Base-by-base conservation (phyloP, 495 filamentous ascomycete genomes). In the Hypoxylon intermedium region DNA sequence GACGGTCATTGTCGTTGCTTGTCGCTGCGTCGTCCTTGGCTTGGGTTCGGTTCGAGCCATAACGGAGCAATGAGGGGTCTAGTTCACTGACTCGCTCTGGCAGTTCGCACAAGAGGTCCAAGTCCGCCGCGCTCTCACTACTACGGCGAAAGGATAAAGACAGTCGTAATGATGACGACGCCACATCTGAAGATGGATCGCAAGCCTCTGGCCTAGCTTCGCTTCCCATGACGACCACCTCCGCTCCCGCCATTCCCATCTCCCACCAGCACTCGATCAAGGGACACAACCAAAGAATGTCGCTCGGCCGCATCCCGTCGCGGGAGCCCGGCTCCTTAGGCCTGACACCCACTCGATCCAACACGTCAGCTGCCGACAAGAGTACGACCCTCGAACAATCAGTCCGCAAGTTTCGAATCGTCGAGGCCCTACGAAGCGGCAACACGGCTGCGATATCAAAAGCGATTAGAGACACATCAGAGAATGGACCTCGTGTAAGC, bases 361-460 rank as follows among this genome's bases (percentile, higher is more conserved):
- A 69, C 37, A 53, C 64, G 5, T 38, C 65, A 12, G 57, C 63
- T 13, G 70, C 67, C 18, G 74, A 76, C 31, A 77, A 73, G 50
- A 77, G 75, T 2, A 74, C 75, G 6, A 88, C 91, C 0, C 91
- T 98, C 33, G 93, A 98, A 66, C 91, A 97, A 71, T 97, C 94
- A 0, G 93, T 98, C 30, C 84, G 86, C 59, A 92, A 93, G 58
- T 98, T 98, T 75, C 87, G 92, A 57, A 83, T 98, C 20, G 97
- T 97, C 68, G 94, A 97, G 74, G 87, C 92, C 13, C 77, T 98
- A 48, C 83, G 95, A 57, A 93, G 84, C 68, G 94, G 94, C 11
- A 92, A 98, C 63, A 94, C 90, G 1, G 89, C 85, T 16, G 90
- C 91, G 3, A 97, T 98, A 67, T 89, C 89, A 20, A 92, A 89